Conservation (phyloP, 1,139 yeast species). For the Candida tunisiensis region DNA sequence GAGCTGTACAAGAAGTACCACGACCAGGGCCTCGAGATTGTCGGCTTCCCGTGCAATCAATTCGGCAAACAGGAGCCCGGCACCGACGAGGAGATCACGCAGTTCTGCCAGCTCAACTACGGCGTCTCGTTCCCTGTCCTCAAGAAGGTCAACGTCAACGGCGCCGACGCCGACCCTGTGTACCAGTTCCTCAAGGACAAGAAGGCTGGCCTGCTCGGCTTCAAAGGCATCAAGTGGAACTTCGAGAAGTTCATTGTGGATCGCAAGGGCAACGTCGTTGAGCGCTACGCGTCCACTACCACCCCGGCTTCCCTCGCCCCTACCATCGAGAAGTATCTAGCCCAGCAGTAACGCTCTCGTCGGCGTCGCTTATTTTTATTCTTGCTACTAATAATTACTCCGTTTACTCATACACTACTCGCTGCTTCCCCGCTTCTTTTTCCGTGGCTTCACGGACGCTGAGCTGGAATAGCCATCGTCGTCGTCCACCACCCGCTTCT, state of each 20-base stretch:
- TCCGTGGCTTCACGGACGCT: neutral
- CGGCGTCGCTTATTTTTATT: neutral
- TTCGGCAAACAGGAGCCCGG: slow-evolving; percentile 86
- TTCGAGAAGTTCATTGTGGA: slow-evolving; percentile 81
- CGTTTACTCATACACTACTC: no score
- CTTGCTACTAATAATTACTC: neutral
- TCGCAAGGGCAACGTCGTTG: slow-evolving; percentile 52
- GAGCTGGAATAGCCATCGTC: neutral
- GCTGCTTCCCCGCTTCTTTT: neutral
- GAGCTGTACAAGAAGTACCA: slow-evolving; percentile 62
- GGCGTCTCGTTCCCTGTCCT: slow-evolving; percentile 84
- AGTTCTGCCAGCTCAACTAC: slow-evolving; percentile 47
- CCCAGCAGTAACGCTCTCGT: slow-evolving; percentile 1
- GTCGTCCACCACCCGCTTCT: neutral
- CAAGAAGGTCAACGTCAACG: slow-evolving; percentile 82
- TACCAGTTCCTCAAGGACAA: slow-evolving; percentile 55
- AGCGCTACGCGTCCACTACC: slow-evolving; percentile 52
- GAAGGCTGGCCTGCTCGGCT: slow-evolving; percentile 54
- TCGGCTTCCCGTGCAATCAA: slow-evolving; percentile 92
- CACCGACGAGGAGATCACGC: slow-evolving; percentile 42
- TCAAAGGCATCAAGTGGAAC: slow-evolving; percentile 82
- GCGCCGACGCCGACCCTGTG: slow-evolving; percentile 63
- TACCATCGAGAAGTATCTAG: slow-evolving; percentile 29
- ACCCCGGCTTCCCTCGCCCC: slow-evolving; percentile 44
- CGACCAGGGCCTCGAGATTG: slow-evolving; percentile 55